Base-by-base conservation (phyloP, 1,139 yeast genomes). In the Debaryomycetaceae sp. region DNA sequence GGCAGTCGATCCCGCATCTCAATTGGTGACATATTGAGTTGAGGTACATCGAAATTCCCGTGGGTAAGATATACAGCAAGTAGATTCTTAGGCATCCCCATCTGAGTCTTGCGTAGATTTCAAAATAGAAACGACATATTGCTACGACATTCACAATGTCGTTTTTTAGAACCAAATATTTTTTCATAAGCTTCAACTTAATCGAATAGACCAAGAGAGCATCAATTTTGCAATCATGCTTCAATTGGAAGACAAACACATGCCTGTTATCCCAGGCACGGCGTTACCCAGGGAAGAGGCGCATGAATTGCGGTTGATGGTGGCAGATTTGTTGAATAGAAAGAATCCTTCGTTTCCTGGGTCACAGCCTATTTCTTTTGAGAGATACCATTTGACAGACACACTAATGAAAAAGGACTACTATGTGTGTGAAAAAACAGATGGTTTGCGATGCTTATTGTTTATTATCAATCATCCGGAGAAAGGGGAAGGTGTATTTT, bases 371-470 rank as follows among this genome's bases (percentile, higher is more conserved):
- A 89, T 93, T 1, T 88, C 97, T 34, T 91, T 95, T 62, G 84
- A 88, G 40, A 73, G 89, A 47, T 72, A 74, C 37, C 97, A 91
- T 65, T 72, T 93, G 36, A 69, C 72, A 6, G 81, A 81, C 43
- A 80, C 82, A 34, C 68, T 93, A 42, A 62, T 78, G 60, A 69
- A 85, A 31, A 63, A 65, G 47, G 79, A 72, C 56, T 93, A 90
- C 60, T 85, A 82, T 56, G 99, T 93, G 0, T 93, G 99, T 68
- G 99, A 95, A 59, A 95, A 95, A 62, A 83, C 95, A 0, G 99
- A 95, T 64, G 99, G 99, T 0, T 70, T 93, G 44, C 73, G 99
- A 45, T 88, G 95, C 49, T 68, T 93, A 41, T 66, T 86, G 61
- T 72, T 85, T 47, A 77, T 85, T 5, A 65, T 85, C 38, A 70